Conservation (phyloP, 495 filamentous ascomycete species). For the Cenococcum geophilum region DNA sequence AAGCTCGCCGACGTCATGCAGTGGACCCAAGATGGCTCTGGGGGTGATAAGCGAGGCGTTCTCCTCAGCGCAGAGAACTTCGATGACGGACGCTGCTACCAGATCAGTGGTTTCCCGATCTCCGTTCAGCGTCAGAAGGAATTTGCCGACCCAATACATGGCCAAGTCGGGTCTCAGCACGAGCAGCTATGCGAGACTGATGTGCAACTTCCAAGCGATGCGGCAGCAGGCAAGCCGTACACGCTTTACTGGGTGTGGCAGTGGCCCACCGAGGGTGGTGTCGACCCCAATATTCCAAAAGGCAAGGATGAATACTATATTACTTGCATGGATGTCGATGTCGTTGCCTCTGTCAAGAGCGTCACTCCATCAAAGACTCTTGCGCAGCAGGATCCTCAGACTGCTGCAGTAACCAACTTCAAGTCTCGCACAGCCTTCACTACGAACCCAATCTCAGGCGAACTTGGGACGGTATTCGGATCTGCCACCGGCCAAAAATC, state of each 20-base stretch:
- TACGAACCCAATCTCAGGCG: slow-evolving; percentile 20
- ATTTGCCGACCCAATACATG: slow-evolving; percentile 41
- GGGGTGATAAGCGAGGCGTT: slow-evolving; percentile 65
- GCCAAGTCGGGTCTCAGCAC: slow-evolving; percentile 31
- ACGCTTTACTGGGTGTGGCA: slow-evolving; percentile 93
- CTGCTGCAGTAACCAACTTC: slow-evolving; percentile 30
- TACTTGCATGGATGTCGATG: slow-evolving; percentile 70
- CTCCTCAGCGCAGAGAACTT: slow-evolving; percentile 68
- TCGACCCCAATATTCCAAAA: slow-evolving; percentile 44
- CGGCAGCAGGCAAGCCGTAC: slow-evolving; percentile 49
- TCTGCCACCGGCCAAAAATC: neutral
- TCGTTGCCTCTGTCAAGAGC: slow-evolving; percentile 40
- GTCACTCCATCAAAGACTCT: slow-evolving; percentile 16
- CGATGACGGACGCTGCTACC: slow-evolving; percentile 81
- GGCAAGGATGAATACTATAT: slow-evolving; percentile 70
- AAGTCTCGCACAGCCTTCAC: slow-evolving; percentile 30
- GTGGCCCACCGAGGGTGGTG: slow-evolving; percentile 58
- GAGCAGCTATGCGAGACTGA: slow-evolving; percentile 74
- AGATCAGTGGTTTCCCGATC: slow-evolving; percentile 53
- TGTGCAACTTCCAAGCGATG: slow-evolving; percentile 57
- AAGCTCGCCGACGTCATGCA: slow-evolving; percentile 64
- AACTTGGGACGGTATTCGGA: slow-evolving; percentile 18
- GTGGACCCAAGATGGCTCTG: slow-evolving; percentile 68
- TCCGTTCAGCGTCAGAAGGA: slow-evolving; percentile 47
- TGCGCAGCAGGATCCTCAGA: slow-evolving; percentile 34